These are phyloP conservation scores for Prunus dulcis DNA, from an alignment of 306 rosid genomes.

Conservation along the genomic window DNA sequence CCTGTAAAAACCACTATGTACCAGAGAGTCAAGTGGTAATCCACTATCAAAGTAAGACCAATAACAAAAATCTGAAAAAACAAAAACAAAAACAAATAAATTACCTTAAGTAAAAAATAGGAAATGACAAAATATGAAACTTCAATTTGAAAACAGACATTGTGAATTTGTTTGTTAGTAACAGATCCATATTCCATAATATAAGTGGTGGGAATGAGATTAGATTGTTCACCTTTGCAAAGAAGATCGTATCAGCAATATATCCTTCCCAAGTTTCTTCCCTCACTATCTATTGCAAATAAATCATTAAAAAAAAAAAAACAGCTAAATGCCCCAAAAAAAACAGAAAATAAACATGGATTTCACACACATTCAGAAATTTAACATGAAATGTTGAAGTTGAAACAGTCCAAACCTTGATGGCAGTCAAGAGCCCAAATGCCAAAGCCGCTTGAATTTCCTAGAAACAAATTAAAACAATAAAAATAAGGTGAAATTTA, in stretches of 20 bases:
- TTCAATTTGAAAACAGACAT: not conserved
- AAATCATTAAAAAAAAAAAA: not conserved
- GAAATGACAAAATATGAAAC: not conserved
- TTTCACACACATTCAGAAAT: not conserved
- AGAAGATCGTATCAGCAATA: slow-evolving; percentile 60
- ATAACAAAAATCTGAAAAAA: slow-evolving; percentile 71
- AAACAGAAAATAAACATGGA: not conserved
- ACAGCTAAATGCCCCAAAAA: not conserved
- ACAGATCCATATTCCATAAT: not conserved
- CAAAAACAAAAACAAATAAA: not conserved
- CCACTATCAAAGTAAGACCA: slow-evolving; percentile 65
- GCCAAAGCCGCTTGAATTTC: slow-evolving; percentile 68
- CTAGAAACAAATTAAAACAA: slow-evolving; percentile 16
- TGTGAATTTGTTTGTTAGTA: not conserved
- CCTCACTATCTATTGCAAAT: slow-evolving; percentile 53
- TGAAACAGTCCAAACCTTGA: slow-evolving; percentile 52
- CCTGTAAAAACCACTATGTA: slow-evolving; percentile 64
- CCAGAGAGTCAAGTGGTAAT: slow-evolving; percentile 76
- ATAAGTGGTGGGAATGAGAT: not conserved
- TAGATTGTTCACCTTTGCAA: slow-evolving; percentile 53
- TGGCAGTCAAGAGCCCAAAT: slow-evolving; percentile 45
- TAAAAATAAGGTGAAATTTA: not conserved
- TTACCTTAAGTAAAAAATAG: slow-evolving; percentile 3
- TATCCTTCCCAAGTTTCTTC: slow-evolving; percentile 85
- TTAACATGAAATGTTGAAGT: not conserved